These are phyloP conservation scores for Eucalyptus camaldulensis DNA, from an alignment of 345 rosid species.

Conservation along the genomic window DNA sequence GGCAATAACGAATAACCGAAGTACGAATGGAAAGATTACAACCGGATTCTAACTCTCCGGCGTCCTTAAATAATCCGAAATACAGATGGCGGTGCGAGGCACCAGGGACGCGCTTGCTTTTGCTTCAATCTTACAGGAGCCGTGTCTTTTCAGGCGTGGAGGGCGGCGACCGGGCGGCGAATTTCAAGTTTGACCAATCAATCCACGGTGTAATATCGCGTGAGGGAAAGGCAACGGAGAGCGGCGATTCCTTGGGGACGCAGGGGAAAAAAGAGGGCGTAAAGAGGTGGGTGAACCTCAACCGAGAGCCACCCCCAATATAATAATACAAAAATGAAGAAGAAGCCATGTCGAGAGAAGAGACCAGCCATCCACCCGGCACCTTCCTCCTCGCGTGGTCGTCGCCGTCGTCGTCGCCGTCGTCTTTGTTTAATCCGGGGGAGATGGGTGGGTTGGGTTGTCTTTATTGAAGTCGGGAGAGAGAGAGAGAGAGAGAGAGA, in stretches of 20 bases:
- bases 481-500: background rate
- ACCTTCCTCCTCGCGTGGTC: background rate
- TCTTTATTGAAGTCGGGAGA: background rate
- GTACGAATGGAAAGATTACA: too few relatives aligned
- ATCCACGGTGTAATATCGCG: fast-evolving
- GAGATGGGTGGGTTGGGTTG: background rate
- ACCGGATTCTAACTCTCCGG: background rate
- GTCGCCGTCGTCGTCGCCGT: background rate
- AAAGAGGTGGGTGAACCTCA: background rate
- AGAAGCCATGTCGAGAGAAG: background rate
- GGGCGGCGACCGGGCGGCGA: background rate
- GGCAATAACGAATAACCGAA: background rate
- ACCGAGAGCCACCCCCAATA: background rate
- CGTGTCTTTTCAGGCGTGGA: background rate
- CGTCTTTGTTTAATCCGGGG: background rate
- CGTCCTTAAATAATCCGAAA: too few relatives aligned
- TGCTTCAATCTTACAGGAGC: background rate
- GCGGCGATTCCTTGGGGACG: background rate
- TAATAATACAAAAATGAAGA: background rate
- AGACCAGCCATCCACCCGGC: background rate
- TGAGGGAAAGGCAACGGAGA: background rate
- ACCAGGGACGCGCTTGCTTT: background rate
- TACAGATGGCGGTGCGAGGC: background rate
- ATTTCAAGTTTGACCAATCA: background rate
- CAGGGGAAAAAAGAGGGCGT: background rate